Evolutionary conservation across 73 alveolate species (phyloP), one percentile per base, ranked within the genome.

Genomic region (Halteria grandinella): DNA sequence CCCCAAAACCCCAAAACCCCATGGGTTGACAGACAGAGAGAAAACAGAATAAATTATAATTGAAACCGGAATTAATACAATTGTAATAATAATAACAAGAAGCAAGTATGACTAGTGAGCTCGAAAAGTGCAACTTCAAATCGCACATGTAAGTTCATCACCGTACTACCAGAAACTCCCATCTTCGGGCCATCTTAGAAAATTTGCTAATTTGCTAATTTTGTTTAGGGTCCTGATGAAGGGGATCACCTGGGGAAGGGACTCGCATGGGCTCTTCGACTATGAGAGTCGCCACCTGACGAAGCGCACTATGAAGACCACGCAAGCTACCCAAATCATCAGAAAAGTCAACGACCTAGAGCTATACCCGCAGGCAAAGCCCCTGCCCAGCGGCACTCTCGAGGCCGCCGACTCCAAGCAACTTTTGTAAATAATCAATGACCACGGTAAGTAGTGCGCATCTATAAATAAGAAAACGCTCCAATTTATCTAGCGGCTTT

Each of bases 211-310:
- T n/a, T 53, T 12, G 6, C 20, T 39, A 40, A 39, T 40, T 17
- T 31, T 39, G 3, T 62, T 14, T 62, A 83, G 92, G 15, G 88
- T 83, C 18, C 36, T 52, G 0, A 87, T 87, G 87, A 53, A 66
- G 28, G 79, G 88, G 2, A 79, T 55, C 17, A 88, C 94, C 23
- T 88, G 96, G 93, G 34, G 75, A 7, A 28, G 93, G 57, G 94
- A 88, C 62, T 88, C 96, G 11, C 91, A 88, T 51, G 96, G 94
- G 3, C 70, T 88, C 8, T 88, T 85, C 51, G 96, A 88, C 44
- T 88, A 88, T 55, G 96, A 88, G 50, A 74, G 94, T 50, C 32
- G 86, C n/a, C 81, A 85, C 51, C 39, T 88, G 0, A 49, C 88
- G 11, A 88, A 83, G 77, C 51, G 43, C 39, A 49, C 87, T 1